These are phyloP conservation scores for Solanum pimpinellifolium DNA, from an alignment of 257 asterid genomes.

Conservation along the genomic window DNA sequence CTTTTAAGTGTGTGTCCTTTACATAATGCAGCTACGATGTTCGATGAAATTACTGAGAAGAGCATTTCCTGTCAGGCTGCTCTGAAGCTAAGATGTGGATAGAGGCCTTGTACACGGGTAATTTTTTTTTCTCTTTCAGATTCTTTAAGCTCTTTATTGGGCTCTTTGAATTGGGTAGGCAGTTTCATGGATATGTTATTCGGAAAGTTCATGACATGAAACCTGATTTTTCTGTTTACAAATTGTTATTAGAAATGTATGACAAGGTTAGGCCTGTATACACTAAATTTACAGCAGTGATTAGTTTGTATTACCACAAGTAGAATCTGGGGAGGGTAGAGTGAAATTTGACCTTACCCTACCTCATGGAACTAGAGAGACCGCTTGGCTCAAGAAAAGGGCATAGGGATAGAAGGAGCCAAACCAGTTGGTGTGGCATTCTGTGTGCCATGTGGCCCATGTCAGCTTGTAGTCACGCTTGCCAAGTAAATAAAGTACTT, in stretches of 20 bases:
- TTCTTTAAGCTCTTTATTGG: not conserved
- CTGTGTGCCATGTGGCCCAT: slow-evolving; percentile 32
- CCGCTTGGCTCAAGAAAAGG: not conserved
- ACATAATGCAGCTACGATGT: not conserved
- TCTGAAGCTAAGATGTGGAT: not conserved
- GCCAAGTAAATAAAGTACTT: not conserved
- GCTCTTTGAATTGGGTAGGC: not conserved
- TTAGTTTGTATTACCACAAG: not conserved
- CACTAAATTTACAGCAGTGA: slow-evolving; percentile 25
- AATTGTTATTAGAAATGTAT: slow-evolving; percentile 54
- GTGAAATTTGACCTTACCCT: not conserved
- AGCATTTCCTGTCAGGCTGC: not conserved
- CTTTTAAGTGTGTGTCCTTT: not conserved
- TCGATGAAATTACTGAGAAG: not conserved
- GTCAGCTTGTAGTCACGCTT: slow-evolving; percentile 16
- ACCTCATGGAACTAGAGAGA: not conserved
- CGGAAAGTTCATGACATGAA: not conserved
- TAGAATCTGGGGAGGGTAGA: not conserved
- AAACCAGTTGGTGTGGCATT: slow-evolving; percentile 29
- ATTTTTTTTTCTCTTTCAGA: not conserved
- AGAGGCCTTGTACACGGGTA: not conserved
- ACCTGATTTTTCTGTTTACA: slow-evolving; percentile 31
- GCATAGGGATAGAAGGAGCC: slow-evolving; percentile 19
- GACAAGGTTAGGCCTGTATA: slow-evolving; percentile 50
- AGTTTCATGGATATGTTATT: not conserved